phyloP scores from a whole-genome alignment of 306 rosid genomes.

The Sophora flavescens region DNA sequence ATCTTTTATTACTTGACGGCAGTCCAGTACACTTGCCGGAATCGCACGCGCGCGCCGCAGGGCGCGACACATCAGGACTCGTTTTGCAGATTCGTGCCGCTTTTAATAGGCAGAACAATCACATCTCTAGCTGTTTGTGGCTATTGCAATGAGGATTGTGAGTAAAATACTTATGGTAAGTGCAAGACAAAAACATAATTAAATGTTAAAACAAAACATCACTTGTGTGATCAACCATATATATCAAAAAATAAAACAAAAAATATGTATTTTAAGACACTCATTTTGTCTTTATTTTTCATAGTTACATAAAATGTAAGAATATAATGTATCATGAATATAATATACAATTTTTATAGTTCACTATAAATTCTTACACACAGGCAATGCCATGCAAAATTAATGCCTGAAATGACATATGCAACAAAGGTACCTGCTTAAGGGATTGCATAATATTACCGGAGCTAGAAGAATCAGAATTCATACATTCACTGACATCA shows the following conservation, averaged over 20 bases:
- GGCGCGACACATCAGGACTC: no score
- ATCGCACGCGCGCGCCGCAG: no score
- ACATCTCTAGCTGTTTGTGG: neutral
- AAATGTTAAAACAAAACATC: neutral
- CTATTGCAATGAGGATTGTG: conserved; percentile 16
- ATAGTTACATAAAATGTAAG: no score
- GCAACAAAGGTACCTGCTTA: conserved; percentile 43
- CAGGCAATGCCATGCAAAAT: neutral
- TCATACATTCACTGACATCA: neutral
- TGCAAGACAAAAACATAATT: neutral
- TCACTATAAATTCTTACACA: neutral
- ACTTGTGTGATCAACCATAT: no score
- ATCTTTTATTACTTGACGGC: no score
- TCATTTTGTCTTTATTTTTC: no score
- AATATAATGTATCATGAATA: no score
- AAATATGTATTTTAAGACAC: no score
- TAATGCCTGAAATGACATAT: neutral
- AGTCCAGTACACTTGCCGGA: no score
- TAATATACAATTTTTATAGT: neutral
- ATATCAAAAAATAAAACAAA: no score
- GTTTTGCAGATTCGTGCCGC: neutral
- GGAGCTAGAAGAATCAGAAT: neutral
- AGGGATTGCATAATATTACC: conserved; percentile 7
- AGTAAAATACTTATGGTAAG: neutral
- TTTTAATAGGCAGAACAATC: neutral